Conservation (phyloP, 2,329 filamentous ascomycete genomes). For the Massarina eburnea region DNA sequence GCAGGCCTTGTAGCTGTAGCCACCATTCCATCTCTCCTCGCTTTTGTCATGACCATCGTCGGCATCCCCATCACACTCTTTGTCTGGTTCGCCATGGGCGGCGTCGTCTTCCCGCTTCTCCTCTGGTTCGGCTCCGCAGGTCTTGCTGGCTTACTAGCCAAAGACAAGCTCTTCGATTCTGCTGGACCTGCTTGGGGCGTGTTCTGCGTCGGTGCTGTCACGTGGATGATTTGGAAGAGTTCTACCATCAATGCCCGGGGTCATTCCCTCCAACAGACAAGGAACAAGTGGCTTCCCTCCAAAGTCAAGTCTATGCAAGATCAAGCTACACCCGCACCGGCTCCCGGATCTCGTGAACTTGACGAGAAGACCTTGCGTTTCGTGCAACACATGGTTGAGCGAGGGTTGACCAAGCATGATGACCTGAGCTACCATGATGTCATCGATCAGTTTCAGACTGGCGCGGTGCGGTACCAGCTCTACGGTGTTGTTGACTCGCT, state of each 20-base stretch:
- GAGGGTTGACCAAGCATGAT: too few species aligned
- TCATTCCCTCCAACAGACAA: too few species aligned
- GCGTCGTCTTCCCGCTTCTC: conserved; percentile 13
- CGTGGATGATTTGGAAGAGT: conserved; percentile 5
- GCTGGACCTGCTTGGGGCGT: conserved; percentile 8
- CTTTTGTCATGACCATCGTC: conserved; percentile 10
- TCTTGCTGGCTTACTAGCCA: conserved; percentile 8
- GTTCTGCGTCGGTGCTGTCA: conserved; percentile 4
- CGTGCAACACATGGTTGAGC: too few species aligned
- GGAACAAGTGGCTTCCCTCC: too few species aligned
- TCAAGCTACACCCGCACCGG: too few species aligned
- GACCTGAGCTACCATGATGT: too few species aligned
- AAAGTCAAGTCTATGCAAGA: too few species aligned
- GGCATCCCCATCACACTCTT: conserved; percentile 14
- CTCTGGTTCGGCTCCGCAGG: conserved; percentile 9
- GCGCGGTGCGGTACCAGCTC: conserved; percentile 19
- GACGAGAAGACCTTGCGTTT: too few species aligned
- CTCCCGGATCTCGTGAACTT: too few species aligned
- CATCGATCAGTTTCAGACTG: conserved; percentile 24
- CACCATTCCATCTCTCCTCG: conserved; percentile 9
- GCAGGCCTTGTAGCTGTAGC: conserved; percentile 16
- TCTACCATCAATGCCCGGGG: too few species aligned
- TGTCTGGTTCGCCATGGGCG: conserved; percentile 20
- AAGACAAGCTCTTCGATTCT: conserved; percentile 10
- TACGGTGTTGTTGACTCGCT: conserved; percentile 13